Base-by-base conservation (phyloP, 1,284 basidiomycete species). In the Rhodotorula mucilaginosa region DNA sequence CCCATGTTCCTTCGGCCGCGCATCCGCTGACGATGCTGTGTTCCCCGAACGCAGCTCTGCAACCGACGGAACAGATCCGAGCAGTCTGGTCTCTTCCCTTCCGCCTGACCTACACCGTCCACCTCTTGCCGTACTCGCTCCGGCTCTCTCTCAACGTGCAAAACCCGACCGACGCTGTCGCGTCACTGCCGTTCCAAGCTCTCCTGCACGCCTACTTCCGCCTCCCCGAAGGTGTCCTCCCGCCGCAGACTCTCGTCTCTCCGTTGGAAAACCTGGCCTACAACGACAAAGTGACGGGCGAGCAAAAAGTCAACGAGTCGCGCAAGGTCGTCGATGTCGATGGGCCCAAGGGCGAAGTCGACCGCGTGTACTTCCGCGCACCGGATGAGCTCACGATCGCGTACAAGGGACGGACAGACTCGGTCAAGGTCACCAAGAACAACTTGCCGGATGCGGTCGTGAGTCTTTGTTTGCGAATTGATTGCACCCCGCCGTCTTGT, bases 141-240 rank as follows among this genome's bases (percentile, higher is more conserved):
- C 15, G 21, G 15, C 64, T 67, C 58, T 26, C 71, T 52, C 61
- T 74, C 70, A 8, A 61, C 52, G 63, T 78, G 71, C 3, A 65
- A 23, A 69, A 68, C 48, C 70, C 75, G 23, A 31, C 65, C 2
- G 23, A 21, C 49, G 64, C 67, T 12, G 54, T 68, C 71, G 62
- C 69, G 13, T 49, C 67, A 0, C 65, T 82, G 68, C 75, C 77
- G 16, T 82, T 82, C 79, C 82, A 83, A 63, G 80, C 81, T 2
- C 77, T 82, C 29, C 76, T 82, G 31, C 82, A 83, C 78, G 80
- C 80, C 58, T 80, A 80, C 70, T 75, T 79, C 69, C 76, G 75
- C 52, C 71, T 82, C 7, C 81, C 81, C 13, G 72, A 77, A 21
- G 57, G 64, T 39, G 64, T 74, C 26, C 21, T 52, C 5, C 78